Evolutionary conservation across 2,329 filamentous ascomycete genomes (phyloP), one percentile per base, ranked within the genome.

Genomic region (Ophiostoma triangulosporum): DNA sequence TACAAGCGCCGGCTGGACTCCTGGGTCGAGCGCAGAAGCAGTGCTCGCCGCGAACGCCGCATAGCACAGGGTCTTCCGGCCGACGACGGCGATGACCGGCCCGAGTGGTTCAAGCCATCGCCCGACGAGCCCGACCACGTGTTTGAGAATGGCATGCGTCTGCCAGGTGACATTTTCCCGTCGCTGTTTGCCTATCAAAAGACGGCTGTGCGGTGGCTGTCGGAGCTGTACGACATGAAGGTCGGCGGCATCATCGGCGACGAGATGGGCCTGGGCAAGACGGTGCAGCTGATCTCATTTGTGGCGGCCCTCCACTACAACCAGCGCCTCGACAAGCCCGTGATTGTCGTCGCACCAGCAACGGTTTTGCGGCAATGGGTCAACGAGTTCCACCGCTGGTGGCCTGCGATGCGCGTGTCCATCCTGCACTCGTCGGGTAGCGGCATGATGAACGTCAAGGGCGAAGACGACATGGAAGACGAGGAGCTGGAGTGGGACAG

Each of bases 211-310:
- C 86, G 95, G 64, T 98, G 93, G 93, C 76, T 98, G 6, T 89
- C 88, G 65, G 91, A 98, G 66, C 73, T 98, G 2, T 91, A 95
- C 64, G 81, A 83, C 54, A 89, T 96, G 64, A 80, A 85, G 57
- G 89, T 95, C 5, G 93, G 93, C 24, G 93, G 93, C 3, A 97
- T 98, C 52, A 78, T 98, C 36, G 93, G 91, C 6, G 93, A 98
- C 63, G 93, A 98, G 67, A 98, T 98, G 93, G 93, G 94, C 1
- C 71, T 98, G n/a, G 93, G 93, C 4, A 98, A 98, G 70, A 98
- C 93, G 3, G 77, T 81, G 1, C 78, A 81, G 61, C 62, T 79
- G 27, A 81, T 82, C 50, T 83, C 88, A 0, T 95, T 95, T 61
- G 73, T 98, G 49, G 90, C 93, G 3, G 88, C 88, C 3, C 71